Percentiles rank a stretch among this genome's conserved stretches.
phyloP scores from a whole-genome alignment of 2,329 filamentous ascomycete genomes.

The Talaromyces pinophilus region DNA sequence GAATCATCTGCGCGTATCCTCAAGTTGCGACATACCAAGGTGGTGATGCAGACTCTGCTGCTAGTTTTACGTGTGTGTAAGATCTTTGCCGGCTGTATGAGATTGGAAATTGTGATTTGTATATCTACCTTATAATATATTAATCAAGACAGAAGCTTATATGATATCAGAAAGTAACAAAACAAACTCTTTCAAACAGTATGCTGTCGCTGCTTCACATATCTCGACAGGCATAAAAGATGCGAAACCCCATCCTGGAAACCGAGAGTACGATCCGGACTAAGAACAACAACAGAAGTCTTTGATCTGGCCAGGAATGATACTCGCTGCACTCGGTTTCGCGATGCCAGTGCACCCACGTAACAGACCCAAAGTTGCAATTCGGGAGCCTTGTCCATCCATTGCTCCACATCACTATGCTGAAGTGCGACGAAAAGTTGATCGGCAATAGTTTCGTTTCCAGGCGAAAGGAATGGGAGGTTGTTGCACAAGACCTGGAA shows the following conservation, averaged over 20 bases:
- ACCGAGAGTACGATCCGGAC: neutral
- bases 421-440: slow-evolving; percentile 10
- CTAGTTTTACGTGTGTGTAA: neutral
- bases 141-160: neutral
- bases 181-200: neutral
- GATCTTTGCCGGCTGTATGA: neutral
- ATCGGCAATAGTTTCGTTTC: slow-evolving; percentile 6
- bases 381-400: slow-evolving; percentile 15
- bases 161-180: neutral
- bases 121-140: neutral
- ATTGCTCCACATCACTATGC: slow-evolving; percentile 1
- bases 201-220: neutral
- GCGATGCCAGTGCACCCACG: slow-evolving; percentile 11
- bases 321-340: slow-evolving; percentile 7
- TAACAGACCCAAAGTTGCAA: slow-evolving; percentile 14
- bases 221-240: slow-evolving; percentile 12
- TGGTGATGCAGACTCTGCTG: neutral
- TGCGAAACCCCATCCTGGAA: slow-evolving; percentile 17
- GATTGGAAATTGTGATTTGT: neutral
- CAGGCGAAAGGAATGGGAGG: slow-evolving; percentile 9
- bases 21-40: slow-evolving; percentile 5
- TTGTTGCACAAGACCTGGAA: slow-evolving; percentile 1
- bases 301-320: slow-evolving; percentile 16
- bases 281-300: slow-evolving; percentile 13
- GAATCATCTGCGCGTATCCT: slow-evolving; percentile 15